These are phyloP conservation scores for Ganoderma resinaceum DNA, from an alignment of 1,284 basidiomycete species.

Conservation along the genomic window DNA sequence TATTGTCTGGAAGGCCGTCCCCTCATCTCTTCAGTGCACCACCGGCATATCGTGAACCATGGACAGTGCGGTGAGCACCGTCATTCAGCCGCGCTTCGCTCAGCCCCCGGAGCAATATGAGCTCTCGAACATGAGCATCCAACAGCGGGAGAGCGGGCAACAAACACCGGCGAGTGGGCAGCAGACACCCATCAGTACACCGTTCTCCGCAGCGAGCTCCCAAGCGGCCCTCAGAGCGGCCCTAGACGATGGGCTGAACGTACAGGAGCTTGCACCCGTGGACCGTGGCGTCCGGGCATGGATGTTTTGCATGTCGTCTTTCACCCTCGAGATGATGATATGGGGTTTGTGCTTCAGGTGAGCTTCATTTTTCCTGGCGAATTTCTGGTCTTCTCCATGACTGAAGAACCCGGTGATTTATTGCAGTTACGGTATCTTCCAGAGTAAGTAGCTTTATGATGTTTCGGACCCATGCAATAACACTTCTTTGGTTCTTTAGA, in stretches of 20 bases:
- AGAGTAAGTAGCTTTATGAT: conserved; percentile 20
- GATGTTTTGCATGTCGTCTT: conserved; percentile 11
- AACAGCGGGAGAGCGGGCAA: background rate
- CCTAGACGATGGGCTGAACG: conserved; percentile 11
- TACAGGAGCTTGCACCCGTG: conserved; percentile 15
- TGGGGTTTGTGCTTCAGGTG: conserved; percentile 41
- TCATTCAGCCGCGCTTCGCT: background rate
- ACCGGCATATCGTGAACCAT: background rate
- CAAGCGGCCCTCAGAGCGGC: conserved; percentile 1
- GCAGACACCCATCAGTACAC: background rate
- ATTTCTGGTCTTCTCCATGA: background rate
- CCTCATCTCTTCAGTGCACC: background rate
- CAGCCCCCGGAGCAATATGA: background rate
- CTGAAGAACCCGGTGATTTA: background rate
- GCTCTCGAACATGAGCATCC: background rate
- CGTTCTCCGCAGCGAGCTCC: conserved; percentile 2
- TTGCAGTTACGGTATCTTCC: conserved; percentile 35
- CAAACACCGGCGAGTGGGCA: background rate
- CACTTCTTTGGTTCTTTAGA: conserved; percentile 10
- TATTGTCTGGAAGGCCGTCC: background rate
- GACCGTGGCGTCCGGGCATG: conserved; percentile 10
- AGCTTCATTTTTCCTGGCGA: background rate
- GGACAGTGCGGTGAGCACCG: conserved; percentile 3
- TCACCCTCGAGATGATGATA: conserved; percentile 42
- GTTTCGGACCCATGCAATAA: background rate